Evolutionary conservation across 805 yeast genomes (phyloP), one percentile per base, ranked within the genome.

Genomic region (Debaryomyces hansenii): DNA sequence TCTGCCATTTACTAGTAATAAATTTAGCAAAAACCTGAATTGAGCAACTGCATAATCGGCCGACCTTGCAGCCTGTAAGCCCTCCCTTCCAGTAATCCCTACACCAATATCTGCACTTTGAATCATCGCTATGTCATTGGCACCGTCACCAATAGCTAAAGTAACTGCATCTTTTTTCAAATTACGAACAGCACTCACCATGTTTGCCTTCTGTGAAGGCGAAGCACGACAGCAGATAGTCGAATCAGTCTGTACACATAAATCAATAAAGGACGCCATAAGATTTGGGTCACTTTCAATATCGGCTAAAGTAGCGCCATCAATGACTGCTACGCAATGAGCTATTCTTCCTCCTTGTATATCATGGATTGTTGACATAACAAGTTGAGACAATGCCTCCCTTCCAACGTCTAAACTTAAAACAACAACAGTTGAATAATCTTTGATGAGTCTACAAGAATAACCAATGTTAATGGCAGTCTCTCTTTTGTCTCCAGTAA

Each of bases 111-210:
- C 98, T 0, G 99, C 99, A 59, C 95, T 86, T 69, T 94, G 97
- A 51, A 94, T 94, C 99, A 94, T 94, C 1, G 99, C 98, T 62
- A 94, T 91, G 66, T 94, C 99, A 62, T 94, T 94, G 2, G 99
- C 99, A 53, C 99, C 99, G 69, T 94, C 99, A 6, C 99, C 99
- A 61, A 94, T 87, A 0, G 99, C 99, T 50, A 94, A 74, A 0
- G 97, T 90, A 5, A 94, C 97, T 35, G 87, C 77, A 1, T 69
- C 68, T 41, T 77, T 83, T 56, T 85, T 78, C 47, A 84, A 69
- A n/a, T 76, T 70, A 42, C 98, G 76, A n/a, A 95, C 90, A 29
- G 83, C 77, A 21, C 81, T 66, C 2, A 94, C 98, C 88, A 94
- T 84, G 24, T 79, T 72, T 0, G 98, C 97, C 69, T 94, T 94